These are phyloP conservation scores for Solanum rostratum DNA, from an alignment of 257 asterid species.

Conservation along the genomic window DNA sequence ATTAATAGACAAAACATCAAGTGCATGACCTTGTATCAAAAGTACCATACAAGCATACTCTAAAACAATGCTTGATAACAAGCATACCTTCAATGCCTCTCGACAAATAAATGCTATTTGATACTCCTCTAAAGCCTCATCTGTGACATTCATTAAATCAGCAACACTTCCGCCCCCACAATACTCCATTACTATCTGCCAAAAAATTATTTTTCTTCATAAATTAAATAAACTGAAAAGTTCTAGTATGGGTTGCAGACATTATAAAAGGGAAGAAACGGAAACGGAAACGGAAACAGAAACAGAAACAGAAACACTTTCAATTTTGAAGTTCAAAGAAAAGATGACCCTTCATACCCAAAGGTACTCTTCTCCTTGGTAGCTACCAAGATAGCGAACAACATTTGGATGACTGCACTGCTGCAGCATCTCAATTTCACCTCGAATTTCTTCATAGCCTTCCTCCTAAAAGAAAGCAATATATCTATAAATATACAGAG, in stretches of 20 bases:
- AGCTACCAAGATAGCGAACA: constrained; percentile 97
- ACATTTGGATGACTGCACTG: constrained; percentile 99
- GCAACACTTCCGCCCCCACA: constrained; percentile 99
- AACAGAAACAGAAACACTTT: too few species aligned
- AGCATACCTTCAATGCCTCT: constrained; percentile 82
- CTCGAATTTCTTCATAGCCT: constrained; percentile 94
- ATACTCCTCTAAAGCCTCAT: constrained; percentile 81
- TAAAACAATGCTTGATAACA: background rate
- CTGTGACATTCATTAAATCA: constrained; percentile 86
- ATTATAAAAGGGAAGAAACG: background rate
- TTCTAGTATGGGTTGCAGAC: background rate
- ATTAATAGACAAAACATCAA: background rate
- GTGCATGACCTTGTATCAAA: background rate
- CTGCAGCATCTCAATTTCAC: constrained; percentile 98
- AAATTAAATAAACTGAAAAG: background rate
- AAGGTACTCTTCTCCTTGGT: constrained; percentile 95
- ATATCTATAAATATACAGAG: constrained; percentile 5
- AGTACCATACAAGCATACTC: background rate
- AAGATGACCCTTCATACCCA: constrained; percentile 50
- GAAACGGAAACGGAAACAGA: background rate
- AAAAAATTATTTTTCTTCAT: constrained; percentile 15
- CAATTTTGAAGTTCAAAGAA: background rate
- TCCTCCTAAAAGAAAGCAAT: constrained; percentile 55
- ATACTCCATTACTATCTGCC: constrained; percentile 98
- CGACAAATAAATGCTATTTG: constrained; percentile 90